Evolutionary conservation across 345 rosid genomes (phyloP).

Genomic region (Eucalyptus brandiana): DNA sequence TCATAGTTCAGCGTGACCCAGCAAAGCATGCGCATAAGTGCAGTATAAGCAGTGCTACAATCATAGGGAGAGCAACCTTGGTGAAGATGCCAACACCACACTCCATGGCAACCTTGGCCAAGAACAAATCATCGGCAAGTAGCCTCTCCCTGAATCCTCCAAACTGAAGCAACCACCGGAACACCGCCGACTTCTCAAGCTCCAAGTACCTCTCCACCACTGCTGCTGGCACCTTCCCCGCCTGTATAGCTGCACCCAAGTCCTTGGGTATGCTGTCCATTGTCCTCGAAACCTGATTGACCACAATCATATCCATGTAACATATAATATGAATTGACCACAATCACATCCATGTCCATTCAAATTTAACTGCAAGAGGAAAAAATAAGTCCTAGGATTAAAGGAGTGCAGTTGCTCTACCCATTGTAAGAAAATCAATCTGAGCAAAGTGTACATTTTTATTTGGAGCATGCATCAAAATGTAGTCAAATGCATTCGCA

Average conservation of each 20-base stretch:
- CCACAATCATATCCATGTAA: neutral
- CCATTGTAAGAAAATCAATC: neutral
- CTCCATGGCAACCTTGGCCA: conserved; percentile 49
- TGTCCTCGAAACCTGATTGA: conserved; percentile 1
- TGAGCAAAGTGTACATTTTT: neutral
- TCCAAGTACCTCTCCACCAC: conserved; percentile 34
- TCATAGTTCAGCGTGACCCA: neutral
- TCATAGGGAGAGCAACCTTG: conserved; percentile 15
- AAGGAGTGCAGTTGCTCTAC: neutral
- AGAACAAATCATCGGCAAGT: conserved; percentile 56
- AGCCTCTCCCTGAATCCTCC: conserved; percentile 55
- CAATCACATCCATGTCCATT: neutral
- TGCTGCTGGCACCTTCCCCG: conserved; percentile 35
- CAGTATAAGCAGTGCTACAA: neutral
- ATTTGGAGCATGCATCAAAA: neutral
- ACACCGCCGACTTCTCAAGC: conserved; percentile 27
- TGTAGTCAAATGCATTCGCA: neutral
- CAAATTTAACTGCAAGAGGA: neutral
- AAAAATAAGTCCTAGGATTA: neutral
- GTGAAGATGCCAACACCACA: conserved; percentile 66
- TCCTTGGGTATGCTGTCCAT: conserved; percentile 48
- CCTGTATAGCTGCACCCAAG: conserved; percentile 32
- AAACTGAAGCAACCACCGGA: conserved; percentile 47
- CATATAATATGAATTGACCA: neutral
- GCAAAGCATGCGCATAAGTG: neutral